Conservation (phyloP, 2,329 filamentous ascomycete genomes). For the Aphanocladium album region DNA sequence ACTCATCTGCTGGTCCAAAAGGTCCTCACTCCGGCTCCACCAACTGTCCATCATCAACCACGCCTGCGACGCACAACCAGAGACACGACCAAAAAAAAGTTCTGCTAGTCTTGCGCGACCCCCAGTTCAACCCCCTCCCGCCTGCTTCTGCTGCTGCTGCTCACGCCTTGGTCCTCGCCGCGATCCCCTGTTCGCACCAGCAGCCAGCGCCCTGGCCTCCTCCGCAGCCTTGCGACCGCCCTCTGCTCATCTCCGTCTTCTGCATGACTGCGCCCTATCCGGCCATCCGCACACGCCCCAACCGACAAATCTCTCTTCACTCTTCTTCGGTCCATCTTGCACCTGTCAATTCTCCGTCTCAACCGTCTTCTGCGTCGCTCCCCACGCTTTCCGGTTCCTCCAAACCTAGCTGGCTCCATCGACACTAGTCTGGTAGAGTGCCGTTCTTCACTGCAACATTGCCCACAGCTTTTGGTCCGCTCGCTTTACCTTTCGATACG, state of each 20-base stretch:
- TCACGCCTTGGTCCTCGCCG: not conserved
- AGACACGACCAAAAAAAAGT: not conserved
- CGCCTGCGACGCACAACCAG: not conserved
- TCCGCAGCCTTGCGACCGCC: conserved; percentile 4
- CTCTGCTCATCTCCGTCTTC: not conserved
- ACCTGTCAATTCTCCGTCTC: conserved; percentile 7
- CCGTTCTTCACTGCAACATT: conserved; percentile 20
- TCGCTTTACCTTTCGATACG: not conserved
- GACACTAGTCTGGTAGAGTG: conserved; percentile 21
- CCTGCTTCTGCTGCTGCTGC: not conserved
- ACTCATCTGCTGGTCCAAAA: conserved; percentile 5
- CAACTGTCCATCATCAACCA: conserved; percentile 7
- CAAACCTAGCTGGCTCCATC: conserved; percentile 17
- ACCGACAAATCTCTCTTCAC: not conserved
- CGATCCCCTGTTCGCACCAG: not conserved
- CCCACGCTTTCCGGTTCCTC: conserved; percentile 9
- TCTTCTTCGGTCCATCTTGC: not conserved
- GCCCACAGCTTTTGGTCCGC: conserved; percentile 14
- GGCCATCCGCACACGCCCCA: conserved; percentile 4
- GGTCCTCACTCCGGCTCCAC: conserved; percentile 4
- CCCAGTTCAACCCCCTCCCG: not conserved
- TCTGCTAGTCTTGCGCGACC: not conserved
- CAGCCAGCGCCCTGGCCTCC: not conserved
- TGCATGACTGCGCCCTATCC: conserved; percentile 1
- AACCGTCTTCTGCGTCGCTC: not conserved